Evolutionary conservation across 768 basidiomycete species (phyloP), one percentile per base, ranked within the genome.

Genomic region (Postia placenta): DNA sequence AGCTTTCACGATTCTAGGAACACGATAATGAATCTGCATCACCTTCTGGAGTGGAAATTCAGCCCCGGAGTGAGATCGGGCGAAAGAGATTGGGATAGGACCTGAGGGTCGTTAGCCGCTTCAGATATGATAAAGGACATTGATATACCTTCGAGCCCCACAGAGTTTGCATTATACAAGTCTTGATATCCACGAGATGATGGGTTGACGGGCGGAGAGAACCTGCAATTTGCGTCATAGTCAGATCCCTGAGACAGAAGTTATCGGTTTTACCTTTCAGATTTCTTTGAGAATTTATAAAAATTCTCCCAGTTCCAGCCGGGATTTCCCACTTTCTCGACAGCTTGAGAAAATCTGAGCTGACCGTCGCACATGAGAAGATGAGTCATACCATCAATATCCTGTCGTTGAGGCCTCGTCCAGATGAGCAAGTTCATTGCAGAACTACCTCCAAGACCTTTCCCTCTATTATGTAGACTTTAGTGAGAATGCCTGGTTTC

Each of bases 241-340:
- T n/a, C n/a, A n/a, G n/a, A n/a, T n/a, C n/a, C n/a, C n/a, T n/a
- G n/a, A n/a, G n/a, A n/a, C n/a, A n/a, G n/a, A n/a, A n/a, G n/a
- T n/a, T n/a, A n/a, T n/a, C n/a, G n/a, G n/a, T 42, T 37, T 26
- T 17, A 54, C 58, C 38, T 46, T 17, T 60, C 56, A 5, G 46
- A 67, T 50, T 72, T 72, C 41, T 69, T 67, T 6, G 62, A 47
- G 45, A 66, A 73, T 17, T 69, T 66, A 20, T 40, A 30, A 38
- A 49, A 54, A 2, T 27, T 26, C 0, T 65, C 57, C 74, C 74
- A 80, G 53, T 76, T 78, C 78, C 78, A 81, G 4, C 77, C 78
- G 1, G 67, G 65, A 48, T 79, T 79, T 4, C 78, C 78, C 17
- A 81, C 64, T 45, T 65, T 63, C 54, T 78, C 77, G 43, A 73